These are phyloP conservation scores for Cucumis hystrix DNA, from an alignment of 306 rosid species.

Conservation along the genomic window DNA sequence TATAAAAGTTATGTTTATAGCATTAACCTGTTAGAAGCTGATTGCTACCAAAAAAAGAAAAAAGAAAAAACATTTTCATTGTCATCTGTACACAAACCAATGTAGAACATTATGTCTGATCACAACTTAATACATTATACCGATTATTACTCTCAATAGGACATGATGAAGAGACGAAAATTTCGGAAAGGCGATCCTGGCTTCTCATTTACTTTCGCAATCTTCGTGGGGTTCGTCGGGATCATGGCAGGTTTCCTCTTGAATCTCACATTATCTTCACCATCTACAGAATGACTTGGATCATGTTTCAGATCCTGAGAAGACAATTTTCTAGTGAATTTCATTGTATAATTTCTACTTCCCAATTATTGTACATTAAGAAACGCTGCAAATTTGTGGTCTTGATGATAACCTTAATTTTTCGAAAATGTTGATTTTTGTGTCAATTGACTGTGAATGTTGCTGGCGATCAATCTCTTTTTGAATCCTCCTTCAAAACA, in stretches of 20 bases:
- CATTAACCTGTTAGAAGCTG: neutral
- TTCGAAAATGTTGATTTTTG: neutral
- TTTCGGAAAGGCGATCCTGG: slow-evolving; percentile 46
- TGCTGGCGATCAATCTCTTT: neutral
- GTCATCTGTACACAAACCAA: neutral
- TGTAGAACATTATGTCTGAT: neutral
- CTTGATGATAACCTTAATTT: neutral
- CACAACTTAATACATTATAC: neutral
- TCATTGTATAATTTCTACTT: slow-evolving; percentile 9
- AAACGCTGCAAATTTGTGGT: slow-evolving; percentile 1
- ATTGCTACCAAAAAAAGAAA: neutral
- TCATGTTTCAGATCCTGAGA: slow-evolving; percentile 1
- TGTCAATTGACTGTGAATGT: neutral
- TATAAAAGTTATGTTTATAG: neutral
- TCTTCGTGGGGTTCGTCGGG: slow-evolving; percentile 72
- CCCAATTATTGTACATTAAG: slow-evolving; percentile 4
- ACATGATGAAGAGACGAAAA: slow-evolving; percentile 52
- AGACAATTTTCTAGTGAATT: neutral
- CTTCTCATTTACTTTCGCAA: slow-evolving; percentile 59
- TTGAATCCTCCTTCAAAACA: neutral
- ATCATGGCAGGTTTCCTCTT: slow-evolving; percentile 68
- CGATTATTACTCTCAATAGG: slow-evolving; percentile 12
- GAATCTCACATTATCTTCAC: slow-evolving; percentile 54
- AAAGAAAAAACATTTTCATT: neutral
- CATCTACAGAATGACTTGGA: slow-evolving; percentile 33